Percentiles rank a stretch among this genome's conserved stretches.
Evolutionary conservation across 75 land plant genomes (phyloP).

Genomic region (Ceratopteris richardii): DNA sequence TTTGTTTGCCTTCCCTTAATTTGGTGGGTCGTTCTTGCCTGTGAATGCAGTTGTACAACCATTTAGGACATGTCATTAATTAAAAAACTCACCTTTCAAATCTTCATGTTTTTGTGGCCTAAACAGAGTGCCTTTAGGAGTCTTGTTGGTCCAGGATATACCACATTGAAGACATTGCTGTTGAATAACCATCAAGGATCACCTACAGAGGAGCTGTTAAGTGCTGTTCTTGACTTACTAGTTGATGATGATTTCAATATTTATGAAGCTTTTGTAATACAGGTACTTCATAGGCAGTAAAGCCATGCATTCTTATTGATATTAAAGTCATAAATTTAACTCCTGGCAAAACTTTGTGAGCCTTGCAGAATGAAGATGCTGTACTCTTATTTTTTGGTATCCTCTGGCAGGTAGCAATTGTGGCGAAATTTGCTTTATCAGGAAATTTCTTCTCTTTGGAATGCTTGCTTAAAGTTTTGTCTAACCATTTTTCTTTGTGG

Average conservation of each 20-base stretch:
- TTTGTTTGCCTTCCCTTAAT: too few relatives aligned
- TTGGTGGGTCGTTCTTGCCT: not conserved
- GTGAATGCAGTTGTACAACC: not conserved
- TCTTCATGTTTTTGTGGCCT: not conserved
- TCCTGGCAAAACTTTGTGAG: constrained; percentile 9
- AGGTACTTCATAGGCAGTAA: constrained; percentile 34
- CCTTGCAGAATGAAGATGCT: constrained; percentile 89
- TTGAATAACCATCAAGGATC: constrained; percentile 62
- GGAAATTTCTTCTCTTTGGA: too few relatives aligned
- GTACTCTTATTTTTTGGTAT: constrained; percentile 63
- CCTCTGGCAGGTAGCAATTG: constrained; percentile 55
- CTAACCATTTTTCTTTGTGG: not conserved
- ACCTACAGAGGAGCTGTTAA: constrained; percentile 58
- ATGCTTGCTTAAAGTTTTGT: not conserved
- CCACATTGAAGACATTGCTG: constrained; percentile 69
- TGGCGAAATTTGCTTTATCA: too few relatives aligned
- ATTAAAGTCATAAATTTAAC: too few relatives aligned
- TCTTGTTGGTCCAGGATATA: constrained; percentile 81
- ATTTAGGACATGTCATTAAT: not conserved
- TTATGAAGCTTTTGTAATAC: constrained; percentile 40
- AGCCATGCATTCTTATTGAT: not conserved
- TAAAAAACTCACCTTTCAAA: not conserved
- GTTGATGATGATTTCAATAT: constrained; percentile 79
- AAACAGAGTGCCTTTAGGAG: constrained; percentile 71
- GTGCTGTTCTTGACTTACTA: constrained; percentile 82